Evolutionary conservation across 139 green algal genomes (phyloP), one percentile per base, ranked within the genome.

Genomic region (Asterochloris sp.): DNA sequence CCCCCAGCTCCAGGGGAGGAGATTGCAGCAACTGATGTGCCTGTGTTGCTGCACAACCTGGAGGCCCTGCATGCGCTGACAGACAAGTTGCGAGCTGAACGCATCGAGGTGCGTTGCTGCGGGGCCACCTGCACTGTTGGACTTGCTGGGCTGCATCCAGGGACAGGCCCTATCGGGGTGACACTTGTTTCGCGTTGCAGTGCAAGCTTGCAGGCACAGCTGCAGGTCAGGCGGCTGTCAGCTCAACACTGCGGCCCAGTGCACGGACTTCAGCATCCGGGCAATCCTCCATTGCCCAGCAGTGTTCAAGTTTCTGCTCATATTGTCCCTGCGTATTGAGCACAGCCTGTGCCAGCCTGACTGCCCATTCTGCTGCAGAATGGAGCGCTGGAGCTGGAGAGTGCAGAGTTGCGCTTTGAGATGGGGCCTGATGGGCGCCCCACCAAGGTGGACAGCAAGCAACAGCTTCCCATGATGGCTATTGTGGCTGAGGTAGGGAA

Each of bases 371-470:
- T 76, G 71, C 71, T 87, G 64, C 83, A 84, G 54, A 78, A 85
- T 26, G 88, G 89, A 0, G 85, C 87, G 0, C 76, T 93, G 82
- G 89, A 93, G 82, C 87, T 94, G 78, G 84, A 86, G 14, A 83
- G 81, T 24, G 84, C 85, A 8, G 89, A 96, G 90, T 80, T 94
- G 74, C 82, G 87, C 24, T 95, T 93, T 86, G 84, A 90, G 74
- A 79, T 83, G 27, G 81, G 85, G 24, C 78, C 74, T 21, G 77
- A 82, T 13, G 83, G 86, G 23, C 23, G 73, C 24, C 86, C 86
- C 17, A 83, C 76, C 12, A 78, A 77, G 24, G 85, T 92, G 62
- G 69, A 83, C 19, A 71, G 74, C 66, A 91, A 93, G 83, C 15
- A 78, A 13, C 80, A 89, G 78, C 62, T 91, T 29, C 85, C 84